Evolutionary conservation across 306 rosid genomes (phyloP), one percentile per base, ranked within the genome.

Genomic region (Arachis hypogaea): DNA sequence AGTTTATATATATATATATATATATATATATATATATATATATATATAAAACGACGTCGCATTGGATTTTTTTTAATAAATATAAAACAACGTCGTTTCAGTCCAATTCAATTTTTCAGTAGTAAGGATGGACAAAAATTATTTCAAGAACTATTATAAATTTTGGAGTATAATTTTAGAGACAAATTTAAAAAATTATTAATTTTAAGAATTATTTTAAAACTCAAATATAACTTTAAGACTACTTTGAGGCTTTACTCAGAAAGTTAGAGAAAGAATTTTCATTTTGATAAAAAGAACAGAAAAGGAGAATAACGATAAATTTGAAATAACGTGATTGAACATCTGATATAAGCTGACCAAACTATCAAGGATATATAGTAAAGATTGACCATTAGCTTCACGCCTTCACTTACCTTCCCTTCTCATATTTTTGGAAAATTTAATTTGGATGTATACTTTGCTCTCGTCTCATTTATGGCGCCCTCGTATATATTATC

Each of bases 371-470:
- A 38, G 8, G 47, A 12, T 22, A 22, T 22, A 22, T 1, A 11
- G 0, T 6, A 11, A 49, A 9, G 63, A 66, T 79, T 80, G 83
- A 74, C 83, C 76, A 68, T 80, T 80, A 80, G 83, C 41, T 52
- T 52, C 58, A n/a, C 58, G 58, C 58, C 58, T 74, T 70, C 76
- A 80, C 83, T 61, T 80, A 79, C 83, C 59, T 79, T 79, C 83
- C 52, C 49, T 41, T 29, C 14, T 28, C 30, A 9, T 42, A 28
- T 7, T 8, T 41, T 51, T 18, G 14, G 52, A 16, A 52, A 36
- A 63, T 38, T 12, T 40, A 36, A 63, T 38, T 12, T 40, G 55
- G 33, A 18, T 8, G 36, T 36, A 28, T 36, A 28, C 43, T 14
- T 44, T 29, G 51, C 69, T n/a, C 45, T 49, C 3, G 49, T 66